Conservation (phyloP, 1,284 basidiomycete genomes). For the Exobasidium cylindrosporum region DNA sequence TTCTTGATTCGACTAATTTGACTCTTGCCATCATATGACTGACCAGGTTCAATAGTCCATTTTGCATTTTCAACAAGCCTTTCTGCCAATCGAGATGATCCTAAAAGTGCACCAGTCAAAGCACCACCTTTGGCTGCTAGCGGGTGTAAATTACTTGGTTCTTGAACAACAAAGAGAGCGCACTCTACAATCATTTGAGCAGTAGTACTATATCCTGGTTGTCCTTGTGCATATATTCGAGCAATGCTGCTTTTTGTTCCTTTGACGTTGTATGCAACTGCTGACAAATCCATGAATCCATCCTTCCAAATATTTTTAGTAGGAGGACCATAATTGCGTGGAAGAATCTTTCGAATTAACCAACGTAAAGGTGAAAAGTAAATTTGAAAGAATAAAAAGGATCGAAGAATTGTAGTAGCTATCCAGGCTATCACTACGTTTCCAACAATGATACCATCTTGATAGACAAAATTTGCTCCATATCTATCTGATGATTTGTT, state of each 20-base stretch:
- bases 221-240: background rate
- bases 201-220: constrained; percentile 1
- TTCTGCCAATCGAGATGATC: background rate
- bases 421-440: background rate
- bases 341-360: constrained; percentile 2
- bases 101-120: background rate
- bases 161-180: background rate
- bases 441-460: constrained; percentile 1
- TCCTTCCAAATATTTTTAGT: background rate
- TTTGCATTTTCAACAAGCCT: background rate
- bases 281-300: background rate
- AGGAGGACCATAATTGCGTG: background rate
- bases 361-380: constrained; percentile 6
- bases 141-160: background rate
- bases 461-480: constrained; percentile 7
- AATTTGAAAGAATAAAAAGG: background rate
- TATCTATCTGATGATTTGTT: background rate
- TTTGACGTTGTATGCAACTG: background rate
- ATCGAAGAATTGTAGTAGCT: background rate
- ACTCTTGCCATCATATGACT: background rate
- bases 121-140: constrained; percentile 8
- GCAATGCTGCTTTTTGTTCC: background rate
- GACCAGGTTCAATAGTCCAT: background rate
- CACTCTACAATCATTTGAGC: constrained; percentile 10
- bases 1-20: constrained; percentile 9